phyloP scores from a whole-genome alignment of 768 basidiomycete species.

The Boletus rubroflammeus region DNA sequence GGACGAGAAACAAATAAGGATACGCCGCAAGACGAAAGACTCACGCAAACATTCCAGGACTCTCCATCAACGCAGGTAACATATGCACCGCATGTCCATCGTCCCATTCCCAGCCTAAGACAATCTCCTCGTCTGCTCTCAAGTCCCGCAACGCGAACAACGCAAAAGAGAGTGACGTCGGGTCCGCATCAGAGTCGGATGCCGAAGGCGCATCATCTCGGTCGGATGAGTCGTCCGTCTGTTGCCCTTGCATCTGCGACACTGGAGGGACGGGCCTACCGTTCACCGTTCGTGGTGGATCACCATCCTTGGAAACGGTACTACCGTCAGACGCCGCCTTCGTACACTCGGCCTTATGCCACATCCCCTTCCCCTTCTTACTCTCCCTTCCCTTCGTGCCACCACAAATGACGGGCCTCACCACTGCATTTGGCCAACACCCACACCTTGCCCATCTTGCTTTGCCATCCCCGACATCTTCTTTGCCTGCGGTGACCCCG shows the following conservation, averaged over 20 bases:
- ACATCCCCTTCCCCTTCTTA: slow-evolving; percentile 18
- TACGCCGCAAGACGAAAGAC: slow-evolving; percentile 25
- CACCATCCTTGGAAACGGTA: neutral
- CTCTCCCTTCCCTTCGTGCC: slow-evolving; percentile 17
- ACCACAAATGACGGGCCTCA: slow-evolving; percentile 41
- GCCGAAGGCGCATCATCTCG: slow-evolving; percentile 14
- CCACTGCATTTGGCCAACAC: slow-evolving; percentile 49
- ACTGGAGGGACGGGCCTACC: slow-evolving; percentile 5
- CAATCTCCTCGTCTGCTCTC: slow-evolving; percentile 76
- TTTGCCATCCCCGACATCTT: slow-evolving; percentile 39
- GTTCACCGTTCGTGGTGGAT: slow-evolving; percentile 7
- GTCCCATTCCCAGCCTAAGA: slow-evolving; percentile 96
- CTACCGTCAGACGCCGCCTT: slow-evolving; percentile 3
- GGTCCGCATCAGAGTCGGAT: slow-evolving; percentile 25
- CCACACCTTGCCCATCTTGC: slow-evolving; percentile 56
- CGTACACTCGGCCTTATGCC: slow-evolving; percentile 18
- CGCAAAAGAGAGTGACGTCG: slow-evolving; percentile 59
- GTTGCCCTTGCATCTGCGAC: slow-evolving; percentile 9
- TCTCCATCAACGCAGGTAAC: slow-evolving; percentile 63
- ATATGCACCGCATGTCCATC: slow-evolving; percentile 83
- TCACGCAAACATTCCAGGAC: slow-evolving; percentile 56
- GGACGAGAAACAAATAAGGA: neutral
- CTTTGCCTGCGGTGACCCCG: slow-evolving; percentile 14
- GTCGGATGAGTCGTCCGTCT: slow-evolving; percentile 15
- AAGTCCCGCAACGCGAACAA: slow-evolving; percentile 78